Evolutionary conservation across 306 rosid species (phyloP).

Genomic region (Cyamopsis tetragonoloba): DNA sequence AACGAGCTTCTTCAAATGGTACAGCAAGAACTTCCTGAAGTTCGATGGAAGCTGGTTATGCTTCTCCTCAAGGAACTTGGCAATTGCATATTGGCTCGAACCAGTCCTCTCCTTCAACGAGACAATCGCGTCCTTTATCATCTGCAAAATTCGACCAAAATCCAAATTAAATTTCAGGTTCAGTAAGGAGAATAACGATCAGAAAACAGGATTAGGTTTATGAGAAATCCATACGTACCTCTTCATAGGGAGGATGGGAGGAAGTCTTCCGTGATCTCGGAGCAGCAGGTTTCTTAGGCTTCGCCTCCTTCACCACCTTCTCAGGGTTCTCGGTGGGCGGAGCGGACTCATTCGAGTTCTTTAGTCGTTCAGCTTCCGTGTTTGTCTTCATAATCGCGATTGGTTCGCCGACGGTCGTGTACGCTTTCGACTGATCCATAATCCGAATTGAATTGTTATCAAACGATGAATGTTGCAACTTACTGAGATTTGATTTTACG

Average conservation of each 20-base stretch:
- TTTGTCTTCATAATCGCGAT: no score
- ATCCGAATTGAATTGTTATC: no score
- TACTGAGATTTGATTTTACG: no score
- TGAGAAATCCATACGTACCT: conserved; percentile 42
- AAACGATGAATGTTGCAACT: no score
- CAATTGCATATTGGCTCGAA: conserved; percentile 76
- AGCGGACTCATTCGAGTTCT: conserved; percentile 31
- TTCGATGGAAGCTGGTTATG: conserved; percentile 60
- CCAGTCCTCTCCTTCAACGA: conserved; percentile 65
- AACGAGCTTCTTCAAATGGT: conserved; percentile 73
- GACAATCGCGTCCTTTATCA: conserved; percentile 81
- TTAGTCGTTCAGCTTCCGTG: no score
- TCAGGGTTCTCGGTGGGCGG: conserved; percentile 28
- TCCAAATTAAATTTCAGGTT: conserved; percentile 12
- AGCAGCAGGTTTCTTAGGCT: conserved; percentile 46
- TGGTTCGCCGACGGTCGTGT: neutral
- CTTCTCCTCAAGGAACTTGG: conserved; percentile 68
- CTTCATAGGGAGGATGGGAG: conserved; percentile 76
- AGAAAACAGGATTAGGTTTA: no score
- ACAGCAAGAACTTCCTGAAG: conserved; percentile 66
- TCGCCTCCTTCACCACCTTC: conserved; percentile 35
- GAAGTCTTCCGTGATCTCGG: conserved; percentile 46
- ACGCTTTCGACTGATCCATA: conserved; percentile 64
- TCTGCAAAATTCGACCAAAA: conserved; percentile 34
- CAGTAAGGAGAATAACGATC: neutral